Evolutionary conservation across 306 rosid species (phyloP).

Genomic region (Cercis canadensis): DNA sequence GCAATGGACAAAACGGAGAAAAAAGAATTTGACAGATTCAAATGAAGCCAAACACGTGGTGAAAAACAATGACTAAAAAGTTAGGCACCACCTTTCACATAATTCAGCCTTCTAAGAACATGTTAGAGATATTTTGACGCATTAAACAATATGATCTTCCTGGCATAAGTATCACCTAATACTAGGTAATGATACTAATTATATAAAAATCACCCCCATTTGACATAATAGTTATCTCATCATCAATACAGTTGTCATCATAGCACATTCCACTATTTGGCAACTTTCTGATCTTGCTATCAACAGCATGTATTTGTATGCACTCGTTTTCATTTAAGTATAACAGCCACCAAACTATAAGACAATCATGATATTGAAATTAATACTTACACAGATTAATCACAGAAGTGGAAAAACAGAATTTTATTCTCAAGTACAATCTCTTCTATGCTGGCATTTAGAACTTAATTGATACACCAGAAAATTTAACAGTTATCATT

Average conservation of each 20-base stretch:
- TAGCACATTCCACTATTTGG: not conserved
- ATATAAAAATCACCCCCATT: too few relatives aligned
- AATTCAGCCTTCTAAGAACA: too few relatives aligned
- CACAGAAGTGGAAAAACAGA: not conserved
- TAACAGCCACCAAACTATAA: constrained; percentile 6
- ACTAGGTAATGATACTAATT: too few relatives aligned
- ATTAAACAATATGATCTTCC: too few relatives aligned
- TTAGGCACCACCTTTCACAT: too few relatives aligned
- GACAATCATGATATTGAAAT: not conserved
- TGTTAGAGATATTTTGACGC: too few relatives aligned
- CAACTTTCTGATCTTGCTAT: constrained; percentile 2
- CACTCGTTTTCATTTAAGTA: constrained; percentile 11
- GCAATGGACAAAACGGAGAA: too few relatives aligned
- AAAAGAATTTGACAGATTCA: too few relatives aligned
- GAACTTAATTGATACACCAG: not conserved
- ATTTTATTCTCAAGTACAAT: not conserved
- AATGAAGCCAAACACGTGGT: too few relatives aligned
- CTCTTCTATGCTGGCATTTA: not conserved
- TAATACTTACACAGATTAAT: not conserved
- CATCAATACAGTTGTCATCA: constrained; percentile 9
- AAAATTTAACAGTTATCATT: too few relatives aligned
- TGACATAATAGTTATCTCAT: constrained; percentile 5
- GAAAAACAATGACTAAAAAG: too few relatives aligned
- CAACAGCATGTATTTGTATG: not conserved
- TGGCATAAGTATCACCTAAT: too few relatives aligned